These are phyloP conservation scores for Candida sp. DNA, from an alignment of 1,139 yeast species.

Conservation along the genomic window DNA sequence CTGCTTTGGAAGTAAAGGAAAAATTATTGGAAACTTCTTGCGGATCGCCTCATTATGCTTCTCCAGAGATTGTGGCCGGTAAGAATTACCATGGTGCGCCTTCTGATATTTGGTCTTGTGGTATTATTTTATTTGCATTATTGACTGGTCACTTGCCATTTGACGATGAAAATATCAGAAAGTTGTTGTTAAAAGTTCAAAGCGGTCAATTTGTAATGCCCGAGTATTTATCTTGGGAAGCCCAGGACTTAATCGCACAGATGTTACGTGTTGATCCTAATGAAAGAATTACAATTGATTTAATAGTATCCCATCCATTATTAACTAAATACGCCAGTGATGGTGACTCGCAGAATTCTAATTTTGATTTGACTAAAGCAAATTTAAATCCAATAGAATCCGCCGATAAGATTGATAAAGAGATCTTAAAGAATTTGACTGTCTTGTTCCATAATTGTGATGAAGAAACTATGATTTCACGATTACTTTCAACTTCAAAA, in stretches of 20 bases:
- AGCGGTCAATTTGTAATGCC: slow-evolving; percentile 88
- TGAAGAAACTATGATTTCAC: slow-evolving; percentile 54
- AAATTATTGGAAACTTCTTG: slow-evolving; percentile 89
- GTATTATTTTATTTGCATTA: slow-evolving; percentile 88
- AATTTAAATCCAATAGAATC: slow-evolving; percentile 49
- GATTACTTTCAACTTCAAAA: slow-evolving; percentile 55
- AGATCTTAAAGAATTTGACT: slow-evolving; percentile 79
- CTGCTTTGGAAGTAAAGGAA: slow-evolving; percentile 91
- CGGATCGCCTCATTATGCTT: slow-evolving; percentile 98
- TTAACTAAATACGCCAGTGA: slow-evolving; percentile 54
- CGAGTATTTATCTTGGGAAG: slow-evolving; percentile 70
- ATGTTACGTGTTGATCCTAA: slow-evolving; percentile 83
- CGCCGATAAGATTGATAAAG: slow-evolving; percentile 65
- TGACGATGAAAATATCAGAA: slow-evolving; percentile 93
- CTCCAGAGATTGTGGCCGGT: slow-evolving; percentile 97
- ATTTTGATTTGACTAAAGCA: slow-evolving; percentile 11
- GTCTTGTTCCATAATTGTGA: slow-evolving; percentile 90
- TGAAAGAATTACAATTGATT: slow-evolving; percentile 70
- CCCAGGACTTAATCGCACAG: slow-evolving; percentile 76
- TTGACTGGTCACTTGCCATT: slow-evolving; percentile 95
- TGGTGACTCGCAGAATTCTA: slow-evolving; percentile 14
- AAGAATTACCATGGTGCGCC: slow-evolving; percentile 95
- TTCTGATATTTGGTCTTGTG: slow-evolving; percentile 98
- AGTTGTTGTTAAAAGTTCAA: slow-evolving; percentile 83
- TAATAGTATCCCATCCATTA: slow-evolving; percentile 77